Evolutionary conservation across 305 asterid species (phyloP), one percentile per base, ranked within the genome.

Genomic region (Fraxinus dipetala): DNA sequence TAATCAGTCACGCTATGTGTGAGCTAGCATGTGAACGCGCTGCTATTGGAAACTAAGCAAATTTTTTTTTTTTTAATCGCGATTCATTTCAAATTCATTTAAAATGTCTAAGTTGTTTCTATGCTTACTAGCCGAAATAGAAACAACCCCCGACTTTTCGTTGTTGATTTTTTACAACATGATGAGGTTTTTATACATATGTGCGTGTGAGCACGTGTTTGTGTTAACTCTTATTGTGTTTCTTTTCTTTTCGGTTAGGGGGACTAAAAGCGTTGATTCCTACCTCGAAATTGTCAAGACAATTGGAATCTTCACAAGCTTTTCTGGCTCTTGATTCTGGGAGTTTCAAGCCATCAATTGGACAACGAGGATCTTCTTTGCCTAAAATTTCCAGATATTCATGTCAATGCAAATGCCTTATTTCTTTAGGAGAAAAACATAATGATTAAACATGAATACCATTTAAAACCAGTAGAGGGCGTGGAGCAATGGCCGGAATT

Each of bases 311-410:
- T 51, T 82, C 89, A 63, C 78, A 93, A 35, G 79, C 79, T 84
- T 84, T 31, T 34, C 76, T 73, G 16, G 94, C 87, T 85, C 78
- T 90, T 56, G 92, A 83, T 85, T 79, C 90, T 24, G 93, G 88
- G 84, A 89, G 89, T 79, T 91, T 86, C 72, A 94, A 83, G 72
- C 99, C 98, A 75, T 67, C 79, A 26, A 89, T 73, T 32, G 99
- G 98, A 78, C 97, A 91, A 35, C 99, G 99, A 26, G 95, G 98
- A 87, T 95, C 98, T 22, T 91, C 86, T 81, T 82, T 87, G 7
- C 97, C 99, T 95, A 56, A 77, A 79, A 30, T 11, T 78, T 43
- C 20, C 61, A 74, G 0, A 59, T 24, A 75, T 59, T 78, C 74
- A 30, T 69, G 79, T 85, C 69, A 83, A 78, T 75, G 43, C 35